Percentiles rank a stretch among this genome's conserved stretches.
These are phyloP conservation scores for Backusella morwellensis DNA, from an alignment of 192 early-diverging fungal genomes.

Conservation along the genomic window DNA sequence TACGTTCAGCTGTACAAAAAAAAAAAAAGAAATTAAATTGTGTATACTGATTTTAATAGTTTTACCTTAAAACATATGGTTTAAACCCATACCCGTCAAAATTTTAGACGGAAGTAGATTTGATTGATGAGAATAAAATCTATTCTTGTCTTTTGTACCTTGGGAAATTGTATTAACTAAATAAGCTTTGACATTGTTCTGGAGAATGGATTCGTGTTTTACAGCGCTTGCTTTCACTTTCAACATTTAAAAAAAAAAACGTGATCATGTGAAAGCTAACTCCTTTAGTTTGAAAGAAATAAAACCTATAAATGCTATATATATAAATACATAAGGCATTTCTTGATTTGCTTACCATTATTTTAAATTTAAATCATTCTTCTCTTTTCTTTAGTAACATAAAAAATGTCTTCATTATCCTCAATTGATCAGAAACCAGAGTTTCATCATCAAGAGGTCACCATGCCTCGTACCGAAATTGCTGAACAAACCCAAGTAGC, in stretches of 20 bases:
- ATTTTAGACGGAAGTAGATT: neutral
- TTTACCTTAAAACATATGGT: neutral
- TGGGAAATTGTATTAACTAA: neutral
- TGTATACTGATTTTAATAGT: neutral
- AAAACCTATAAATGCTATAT: neutral
- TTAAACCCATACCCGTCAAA: neutral
- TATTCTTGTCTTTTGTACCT: neutral
- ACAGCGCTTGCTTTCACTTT: neutral
- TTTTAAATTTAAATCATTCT: neutral
- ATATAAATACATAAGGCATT: neutral
- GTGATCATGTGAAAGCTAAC: neutral
- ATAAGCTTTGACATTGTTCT: neutral
- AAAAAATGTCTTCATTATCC: conserved; percentile 1
- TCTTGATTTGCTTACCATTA: neutral
- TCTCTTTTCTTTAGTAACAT: neutral
- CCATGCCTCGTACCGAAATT: neutral
- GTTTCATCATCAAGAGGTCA: conserved; percentile 1
- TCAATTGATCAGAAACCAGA: neutral
- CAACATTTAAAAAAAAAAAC: neutral
- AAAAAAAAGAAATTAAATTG: neutral
- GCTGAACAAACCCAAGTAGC: neutral
- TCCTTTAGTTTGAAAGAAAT: neutral
- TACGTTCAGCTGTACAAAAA: neutral
- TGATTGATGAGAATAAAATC: neutral
- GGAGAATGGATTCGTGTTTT: neutral